phyloP scores from a whole-genome alignment of 208 protist genomes.

The Leishmania turanica region DNA sequence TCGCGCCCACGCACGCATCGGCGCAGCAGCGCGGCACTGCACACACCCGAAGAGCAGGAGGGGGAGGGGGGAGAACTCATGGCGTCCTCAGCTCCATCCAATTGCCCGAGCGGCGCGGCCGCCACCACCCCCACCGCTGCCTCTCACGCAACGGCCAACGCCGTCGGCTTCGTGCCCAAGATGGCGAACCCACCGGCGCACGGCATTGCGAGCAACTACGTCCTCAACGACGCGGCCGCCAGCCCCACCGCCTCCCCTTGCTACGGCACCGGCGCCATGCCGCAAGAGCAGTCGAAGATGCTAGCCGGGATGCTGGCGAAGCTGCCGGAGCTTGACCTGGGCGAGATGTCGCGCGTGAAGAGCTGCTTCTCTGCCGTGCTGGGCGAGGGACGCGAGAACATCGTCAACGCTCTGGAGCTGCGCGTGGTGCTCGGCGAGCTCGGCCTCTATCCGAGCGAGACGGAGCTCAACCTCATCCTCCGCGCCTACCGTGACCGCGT shows the following conservation, averaged over 20 bases:
- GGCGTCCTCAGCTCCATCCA: background rate
- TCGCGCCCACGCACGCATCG: background rate
- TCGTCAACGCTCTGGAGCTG: constrained; percentile 71
- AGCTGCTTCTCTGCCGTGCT: constrained; percentile 44
- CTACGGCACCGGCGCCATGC: background rate
- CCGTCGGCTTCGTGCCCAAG: constrained; percentile 6
- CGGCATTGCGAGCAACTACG: constrained; percentile 2
- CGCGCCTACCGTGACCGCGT: constrained; percentile 57
- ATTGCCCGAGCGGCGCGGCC: background rate
- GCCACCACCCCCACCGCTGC: background rate
- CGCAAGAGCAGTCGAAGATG: constrained; percentile 19
- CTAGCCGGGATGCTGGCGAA: constrained; percentile 33
- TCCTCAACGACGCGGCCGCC: background rate
- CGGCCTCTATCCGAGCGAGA: constrained; percentile 73
- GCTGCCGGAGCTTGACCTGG: constrained; percentile 71
- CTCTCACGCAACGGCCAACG: background rate
- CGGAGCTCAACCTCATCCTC: constrained; percentile 67
- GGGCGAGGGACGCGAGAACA: constrained; percentile 58
- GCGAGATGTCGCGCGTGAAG: constrained; percentile 66
- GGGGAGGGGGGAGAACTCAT: background rate
- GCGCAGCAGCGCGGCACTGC: background rate
- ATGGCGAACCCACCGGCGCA: background rate
- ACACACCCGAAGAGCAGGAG: background rate
- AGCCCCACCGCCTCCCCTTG: background rate
- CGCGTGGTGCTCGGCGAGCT: constrained; percentile 73